phyloP scores from a whole-genome alignment of 2,329 filamentous ascomycete genomes.

The Dendrostoma leiphaemia region DNA sequence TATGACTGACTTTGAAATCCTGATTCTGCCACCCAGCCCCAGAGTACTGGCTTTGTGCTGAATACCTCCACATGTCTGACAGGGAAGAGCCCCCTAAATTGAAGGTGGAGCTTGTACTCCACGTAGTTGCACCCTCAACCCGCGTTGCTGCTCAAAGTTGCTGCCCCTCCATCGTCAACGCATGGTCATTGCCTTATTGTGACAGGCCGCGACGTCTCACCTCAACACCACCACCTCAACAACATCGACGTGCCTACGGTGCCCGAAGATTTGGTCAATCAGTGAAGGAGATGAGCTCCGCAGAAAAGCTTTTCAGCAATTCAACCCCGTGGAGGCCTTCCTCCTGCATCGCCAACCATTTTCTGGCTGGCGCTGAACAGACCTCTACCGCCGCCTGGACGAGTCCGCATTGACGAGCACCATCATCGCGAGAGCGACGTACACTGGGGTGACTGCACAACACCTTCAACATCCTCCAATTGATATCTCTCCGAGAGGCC shows the following conservation, averaged over 20 bases:
- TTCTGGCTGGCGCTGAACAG: not conserved
- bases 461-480: not conserved
- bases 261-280: not conserved
- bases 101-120: not conserved
- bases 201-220: too few relatives aligned
- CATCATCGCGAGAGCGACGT: not conserved
- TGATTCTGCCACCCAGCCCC: not conserved
- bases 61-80: too few relatives aligned
- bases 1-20: too few relatives aligned
- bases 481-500: not conserved
- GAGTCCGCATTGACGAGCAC: not conserved
- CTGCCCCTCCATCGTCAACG: not conserved
- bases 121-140: too few relatives aligned
- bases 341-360: not conserved
- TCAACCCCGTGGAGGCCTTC: not conserved
- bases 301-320: not conserved
- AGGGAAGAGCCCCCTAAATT: not conserved
- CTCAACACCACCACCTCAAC: too few relatives aligned
- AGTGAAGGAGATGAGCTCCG: not conserved
- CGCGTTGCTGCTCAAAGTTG: too few relatives aligned
- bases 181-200: too few relatives aligned
- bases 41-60: not conserved
- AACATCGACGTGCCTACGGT: too few relatives aligned
- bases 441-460: not conserved
- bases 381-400: not conserved